Evolutionary conservation across 176 grass and related monocot genomes (phyloP), one percentile per base, ranked within the genome.

Genomic region (Urochloa ruziziensis): DNA sequence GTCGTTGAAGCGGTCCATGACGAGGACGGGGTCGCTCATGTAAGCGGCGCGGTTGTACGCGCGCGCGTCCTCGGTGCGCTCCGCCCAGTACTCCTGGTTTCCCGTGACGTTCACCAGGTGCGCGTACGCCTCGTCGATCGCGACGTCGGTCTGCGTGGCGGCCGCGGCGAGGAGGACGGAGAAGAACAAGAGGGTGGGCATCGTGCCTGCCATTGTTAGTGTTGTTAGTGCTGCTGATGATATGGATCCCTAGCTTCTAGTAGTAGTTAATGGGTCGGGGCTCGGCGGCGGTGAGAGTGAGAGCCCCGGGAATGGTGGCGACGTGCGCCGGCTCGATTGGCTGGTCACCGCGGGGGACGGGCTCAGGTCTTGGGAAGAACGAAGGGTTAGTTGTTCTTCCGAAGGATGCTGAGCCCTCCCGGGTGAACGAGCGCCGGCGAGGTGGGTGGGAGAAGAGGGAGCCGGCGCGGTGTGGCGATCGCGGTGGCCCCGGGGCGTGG

Each of bases 31-130:
- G 24, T 97, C 82, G 21, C 21, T 57, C 5, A 74, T 57, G 85
- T 84, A 90, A 10, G 87, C 36, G 2, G 65, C 68, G 59, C 49
- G 77, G 83, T 75, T 76, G 9, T 23, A 66, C 32, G 62, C 62
- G n/a, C 27, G 69, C 16, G 90, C 86, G 49, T 24, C 84, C 59
- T 87, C 67, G 0, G 53, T 74, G 61, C 86, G 85, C 72, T 79
- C 69, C 54, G 40, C 63, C 94, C 90, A 97, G 86, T 91, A 87
- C 33, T 89, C 88, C 66, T 91, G 80, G 39, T 85, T 70, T 2
- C 29, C 44, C 19, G 61, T 88, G 65, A 87, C 23, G 84, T 94
- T 73, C 3, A 21, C 25, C 25, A 72, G 69, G 0, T 32, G 43
- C 69, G 43, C 69, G 69, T 49, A 72, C 25, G 69, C 69, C 69